Conservation (phyloP, 208 protist genomes). For the Wallacemonas rigidus region DNA sequence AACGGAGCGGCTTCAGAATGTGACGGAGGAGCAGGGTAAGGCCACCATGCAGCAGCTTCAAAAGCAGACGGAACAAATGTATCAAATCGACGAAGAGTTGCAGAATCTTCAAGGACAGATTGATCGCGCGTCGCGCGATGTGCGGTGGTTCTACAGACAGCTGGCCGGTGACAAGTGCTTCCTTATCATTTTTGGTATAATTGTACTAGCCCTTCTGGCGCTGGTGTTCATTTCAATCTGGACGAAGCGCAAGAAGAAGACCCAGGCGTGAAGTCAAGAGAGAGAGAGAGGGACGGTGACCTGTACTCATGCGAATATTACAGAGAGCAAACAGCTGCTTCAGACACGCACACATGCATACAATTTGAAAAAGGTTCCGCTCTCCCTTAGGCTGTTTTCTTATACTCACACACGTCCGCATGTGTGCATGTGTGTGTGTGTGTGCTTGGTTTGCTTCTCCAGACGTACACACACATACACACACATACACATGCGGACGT, state of each 20-base stretch:
- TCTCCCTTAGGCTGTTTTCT: too few relatives aligned
- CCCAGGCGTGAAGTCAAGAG: not conserved
- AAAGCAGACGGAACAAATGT: slow-evolving; percentile 79
- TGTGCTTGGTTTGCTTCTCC: too few relatives aligned
- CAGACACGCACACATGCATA: too few relatives aligned
- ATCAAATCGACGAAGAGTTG: slow-evolving; percentile 83
- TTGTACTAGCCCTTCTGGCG: slow-evolving; percentile 56
- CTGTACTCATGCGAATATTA: too few relatives aligned
- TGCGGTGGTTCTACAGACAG: slow-evolving; percentile 80
- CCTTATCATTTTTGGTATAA: slow-evolving; percentile 66
- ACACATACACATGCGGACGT: slow-evolving; percentile 5
- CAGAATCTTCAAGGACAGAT: slow-evolving; percentile 71
- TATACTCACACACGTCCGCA: too few relatives aligned
- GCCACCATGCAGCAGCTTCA: slow-evolving; percentile 58
- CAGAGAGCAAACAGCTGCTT: too few relatives aligned
- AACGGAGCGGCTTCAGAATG: slow-evolving; percentile 64
- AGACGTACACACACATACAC: too few relatives aligned
- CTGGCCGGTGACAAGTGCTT: slow-evolving; percentile 82
- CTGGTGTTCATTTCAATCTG: slow-evolving; percentile 81
- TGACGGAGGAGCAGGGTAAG: slow-evolving; percentile 76
- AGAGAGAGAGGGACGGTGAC: too few relatives aligned
- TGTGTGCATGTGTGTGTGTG: too few relatives aligned
- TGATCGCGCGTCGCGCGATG: slow-evolving; percentile 67
- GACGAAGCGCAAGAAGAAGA: slow-evolving; percentile 57
- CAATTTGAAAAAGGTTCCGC: too few relatives aligned